Percentiles rank a stretch among this genome's conserved stretches.
Conservation (phyloP, 306 rosid genomes). For the Corylus americana region DNA sequence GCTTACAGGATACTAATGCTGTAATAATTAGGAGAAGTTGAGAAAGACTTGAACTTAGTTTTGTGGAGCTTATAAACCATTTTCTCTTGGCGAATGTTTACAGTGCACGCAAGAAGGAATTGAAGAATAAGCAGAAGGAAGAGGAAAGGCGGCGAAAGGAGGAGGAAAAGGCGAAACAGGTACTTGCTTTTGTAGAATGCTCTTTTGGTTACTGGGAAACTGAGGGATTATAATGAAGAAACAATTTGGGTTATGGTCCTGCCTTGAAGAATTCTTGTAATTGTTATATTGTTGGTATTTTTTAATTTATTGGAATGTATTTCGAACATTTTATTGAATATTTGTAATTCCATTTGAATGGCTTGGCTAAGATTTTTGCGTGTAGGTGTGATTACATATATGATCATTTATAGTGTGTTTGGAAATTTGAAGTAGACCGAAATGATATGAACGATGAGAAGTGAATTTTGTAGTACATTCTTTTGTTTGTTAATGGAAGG, state of each 20-base stretch:
- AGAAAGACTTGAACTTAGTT: not conserved
- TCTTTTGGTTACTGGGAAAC: not conserved
- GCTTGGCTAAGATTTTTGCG: not conserved
- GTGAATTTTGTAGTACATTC: not conserved
- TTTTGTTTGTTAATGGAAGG: not conserved
- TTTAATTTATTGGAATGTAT: not conserved
- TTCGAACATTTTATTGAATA: not conserved
- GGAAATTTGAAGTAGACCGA: not conserved
- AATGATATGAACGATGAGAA: not conserved
- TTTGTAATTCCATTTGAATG: not conserved
- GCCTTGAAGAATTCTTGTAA: not conserved
- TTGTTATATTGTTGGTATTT: not conserved
- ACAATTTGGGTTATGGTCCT: not conserved
- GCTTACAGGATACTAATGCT: not conserved
- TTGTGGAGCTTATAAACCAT: not conserved
- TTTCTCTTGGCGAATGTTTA: not conserved
- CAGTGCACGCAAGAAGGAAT: slow-evolving; percentile 79
- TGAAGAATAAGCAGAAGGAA: slow-evolving; percentile 69
- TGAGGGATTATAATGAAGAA: not conserved
- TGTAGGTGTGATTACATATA: not conserved
- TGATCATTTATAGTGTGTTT: not conserved
- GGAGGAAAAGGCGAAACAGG: slow-evolving; percentile 80
- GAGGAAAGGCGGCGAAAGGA: slow-evolving; percentile 73
- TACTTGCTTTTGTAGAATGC: slow-evolving; percentile 2
- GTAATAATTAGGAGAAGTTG: not conserved